Base-by-base conservation (phyloP, 768 basidiomycete species). In the Gymnopilus junonius region DNA sequence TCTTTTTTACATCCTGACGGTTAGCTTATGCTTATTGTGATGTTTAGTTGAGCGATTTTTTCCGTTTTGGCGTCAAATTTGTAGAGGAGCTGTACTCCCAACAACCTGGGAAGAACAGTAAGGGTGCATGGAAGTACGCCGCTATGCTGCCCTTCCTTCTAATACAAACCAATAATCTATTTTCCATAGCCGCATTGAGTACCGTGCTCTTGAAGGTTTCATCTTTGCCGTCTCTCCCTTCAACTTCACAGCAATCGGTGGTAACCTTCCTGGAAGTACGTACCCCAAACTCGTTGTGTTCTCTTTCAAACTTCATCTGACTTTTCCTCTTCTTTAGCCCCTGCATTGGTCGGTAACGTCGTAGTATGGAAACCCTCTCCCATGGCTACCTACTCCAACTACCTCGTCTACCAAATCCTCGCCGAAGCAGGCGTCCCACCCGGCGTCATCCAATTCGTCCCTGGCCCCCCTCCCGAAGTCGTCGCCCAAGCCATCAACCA, bases 331-430 rank as follows among this genome's bases (percentile, higher is more conserved):
- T 21, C 25, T n/a, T n/a, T 45, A 87, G 95, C 87, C 29, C 97
- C 97, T 35, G 96, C 94, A 1, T 81, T 99, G 64, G 92, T 97
- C 32, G 97, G 97, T 48, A 99, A 99, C 74, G 93, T 94, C 57
- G 87, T 91, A 57, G 80, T 99, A 62, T 99, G 97, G 97, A 99
- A 99, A 74, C 97, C 97, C 6, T 95, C 97, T 0, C 97, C 97
- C 8, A 90, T 89, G 21, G 95, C 97, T 27, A 93, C 92, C 12
- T 97, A 96, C 81, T 91, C 97, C 60, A 97, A 96, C 81, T 99
- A 95, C 80, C 76, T 99, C 69, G 78, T 95, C 43, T 86, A 96
- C 80, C 88, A 96, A 79, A 90, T 99, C 71, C 85, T 99, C 65
- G 82, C 87, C 56, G 97, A 99, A 76, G 96, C 97, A 1, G 97